These are phyloP conservation scores for Exsudoporus frostii DNA, from an alignment of 768 basidiomycete species.

Conservation along the genomic window DNA sequence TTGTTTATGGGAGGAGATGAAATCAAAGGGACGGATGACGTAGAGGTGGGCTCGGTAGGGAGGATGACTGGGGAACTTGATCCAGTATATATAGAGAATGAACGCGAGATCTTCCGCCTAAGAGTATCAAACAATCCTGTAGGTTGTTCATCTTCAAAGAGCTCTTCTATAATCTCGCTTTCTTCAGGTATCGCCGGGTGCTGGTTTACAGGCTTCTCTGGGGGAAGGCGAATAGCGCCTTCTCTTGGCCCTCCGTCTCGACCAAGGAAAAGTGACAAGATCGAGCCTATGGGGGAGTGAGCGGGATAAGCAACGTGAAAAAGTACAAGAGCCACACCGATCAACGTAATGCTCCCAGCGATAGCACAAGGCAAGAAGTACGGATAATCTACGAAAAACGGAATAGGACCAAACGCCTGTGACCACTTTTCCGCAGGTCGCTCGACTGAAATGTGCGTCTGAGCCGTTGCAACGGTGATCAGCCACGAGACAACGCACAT, in stretches of 20 bases:
- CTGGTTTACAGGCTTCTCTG: conserved; percentile 59
- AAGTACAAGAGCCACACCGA: conserved; percentile 41
- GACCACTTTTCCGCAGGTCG: conserved; percentile 88
- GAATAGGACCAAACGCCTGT: conserved; percentile 56
- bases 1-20: conserved; percentile 41
- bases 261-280: conserved; percentile 85
- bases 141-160: conserved; percentile 40
- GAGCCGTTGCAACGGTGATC: not conserved
- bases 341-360: conserved; percentile 72
- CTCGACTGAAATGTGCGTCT: conserved; percentile 54
- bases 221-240: conserved; percentile 77
- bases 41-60: conserved; percentile 29
- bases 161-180: conserved; percentile 47
- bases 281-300: conserved; percentile 52
- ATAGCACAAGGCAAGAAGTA: conserved; percentile 86
- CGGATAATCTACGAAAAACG: conserved; percentile 76
- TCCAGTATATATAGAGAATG: conserved; percentile 59
- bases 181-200: conserved; percentile 67
- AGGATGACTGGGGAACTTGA: conserved; percentile 46
- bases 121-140: conserved; percentile 38
- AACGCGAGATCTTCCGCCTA: conserved; percentile 49
- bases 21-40: conserved; percentile 46
- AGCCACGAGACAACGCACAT: conserved; percentile 46
- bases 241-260: conserved; percentile 88
- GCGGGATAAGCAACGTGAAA: not conserved